Evolutionary conservation across 2,329 filamentous ascomycete species (phyloP).

Genomic region (Ascocoryne sarcoides): DNA sequence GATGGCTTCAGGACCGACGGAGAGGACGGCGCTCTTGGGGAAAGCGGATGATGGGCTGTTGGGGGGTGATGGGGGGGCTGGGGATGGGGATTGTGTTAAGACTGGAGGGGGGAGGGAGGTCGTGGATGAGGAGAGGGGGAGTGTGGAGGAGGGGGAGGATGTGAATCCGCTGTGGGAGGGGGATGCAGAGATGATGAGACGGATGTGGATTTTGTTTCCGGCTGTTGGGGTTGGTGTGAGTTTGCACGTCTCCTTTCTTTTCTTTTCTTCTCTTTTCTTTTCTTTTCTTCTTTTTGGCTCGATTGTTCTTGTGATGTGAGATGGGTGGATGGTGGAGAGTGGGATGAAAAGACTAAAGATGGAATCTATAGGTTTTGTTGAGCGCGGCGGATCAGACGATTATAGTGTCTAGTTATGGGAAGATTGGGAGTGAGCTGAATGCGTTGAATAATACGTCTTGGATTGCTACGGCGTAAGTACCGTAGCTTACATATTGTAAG

Average conservation of each 20-base stretch:
- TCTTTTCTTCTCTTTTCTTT: background rate
- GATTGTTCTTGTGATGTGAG: background rate
- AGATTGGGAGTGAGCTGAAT: slow-evolving; percentile 66
- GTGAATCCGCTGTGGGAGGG: slow-evolving; percentile 20
- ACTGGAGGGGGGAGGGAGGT: background rate
- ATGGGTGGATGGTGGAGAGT: background rate
- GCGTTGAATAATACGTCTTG: slow-evolving; percentile 68
- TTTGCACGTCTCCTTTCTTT: slow-evolving; percentile 1
- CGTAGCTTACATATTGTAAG: background rate
- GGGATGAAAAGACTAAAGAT: slow-evolving; percentile 1
- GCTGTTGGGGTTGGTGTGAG: slow-evolving; percentile 54
- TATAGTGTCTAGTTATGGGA: slow-evolving; percentile 68
- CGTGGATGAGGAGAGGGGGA: slow-evolving; percentile 10
- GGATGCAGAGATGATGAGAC: slow-evolving; percentile 27
- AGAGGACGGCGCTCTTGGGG: slow-evolving; percentile 1
- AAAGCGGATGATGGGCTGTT: background rate
- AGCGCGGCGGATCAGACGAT: slow-evolving; percentile 70
- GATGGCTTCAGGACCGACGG: background rate
- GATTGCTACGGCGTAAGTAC: slow-evolving; percentile 51
- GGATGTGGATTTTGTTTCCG: slow-evolving; percentile 50
- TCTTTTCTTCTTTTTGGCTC: background rate
- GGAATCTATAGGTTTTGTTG: slow-evolving; percentile 63
- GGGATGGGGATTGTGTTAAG: slow-evolving; percentile 1
- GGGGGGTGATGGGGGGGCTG: slow-evolving; percentile 1
- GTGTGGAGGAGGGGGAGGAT: slow-evolving; percentile 7